Base-by-base conservation (phyloP, 208 protist genomes). In the Balamuthia mandrillaris region DNA sequence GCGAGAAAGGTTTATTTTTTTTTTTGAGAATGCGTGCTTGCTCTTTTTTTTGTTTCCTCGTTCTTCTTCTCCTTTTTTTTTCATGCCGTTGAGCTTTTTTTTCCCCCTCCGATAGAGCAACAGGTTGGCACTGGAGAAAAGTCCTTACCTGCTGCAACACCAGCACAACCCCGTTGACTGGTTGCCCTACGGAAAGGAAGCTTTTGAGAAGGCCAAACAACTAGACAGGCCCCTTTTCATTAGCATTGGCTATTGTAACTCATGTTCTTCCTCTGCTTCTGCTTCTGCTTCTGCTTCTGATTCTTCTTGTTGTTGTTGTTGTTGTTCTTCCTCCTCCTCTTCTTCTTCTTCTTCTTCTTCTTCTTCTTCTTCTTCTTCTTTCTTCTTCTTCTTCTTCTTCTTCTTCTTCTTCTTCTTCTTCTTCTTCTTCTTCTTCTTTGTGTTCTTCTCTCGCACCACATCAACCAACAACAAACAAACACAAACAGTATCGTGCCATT, bases 161-260 rank as follows among this genome's bases (percentile, higher is more conserved):
- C 31, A 51, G 10, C 78, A 91, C 42, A 91, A 91, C 65, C 88
- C 88, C 2, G 89, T 91, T 3, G 81, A 91, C 84, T 91, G 89
- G 89, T 82, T 0, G 33, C 89, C 89, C 2, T 91, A 88, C 88
- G 77, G 88, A 14, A 27, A 89, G 44, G 60, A 91, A 74, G 89
- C 89, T 12, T 89, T 91, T 77, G 44, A 60, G 33, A 78, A 81
- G 29, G 88, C 89, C 12, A 66, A 31, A 37, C 27, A 45, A 39
- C 54, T 86, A 35, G 47, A 89, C 56, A 91, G 90, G 60, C 88
- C 86, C 44, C 88, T 91, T 21, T 91, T 92, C 79, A 75, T 92
- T 0, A 88, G 86, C 21, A 78, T 92, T 44, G 90, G 90, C 52
- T 92, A 92, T 47, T 86, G 88, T 3, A 87, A 90, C 3, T 92